Evolutionary conservation across 2,329 filamentous ascomycete genomes (phyloP).

Genomic region (Trichoderma pleuroti): DNA sequence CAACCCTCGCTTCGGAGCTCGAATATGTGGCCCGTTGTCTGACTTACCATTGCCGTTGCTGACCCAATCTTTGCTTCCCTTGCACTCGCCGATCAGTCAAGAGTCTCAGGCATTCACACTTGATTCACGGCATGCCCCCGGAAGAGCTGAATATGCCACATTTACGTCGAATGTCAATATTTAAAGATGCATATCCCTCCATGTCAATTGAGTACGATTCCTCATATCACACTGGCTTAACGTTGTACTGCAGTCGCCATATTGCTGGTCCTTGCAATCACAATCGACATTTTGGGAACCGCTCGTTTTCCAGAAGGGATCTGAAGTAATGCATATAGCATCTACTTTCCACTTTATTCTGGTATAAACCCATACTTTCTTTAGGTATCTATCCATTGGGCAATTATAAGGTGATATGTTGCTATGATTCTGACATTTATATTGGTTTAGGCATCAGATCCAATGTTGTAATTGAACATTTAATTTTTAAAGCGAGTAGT

Average conservation of each 20-base stretch:
- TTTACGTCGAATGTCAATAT: too few relatives aligned
- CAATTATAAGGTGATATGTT: background rate
- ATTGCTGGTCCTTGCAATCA: too few relatives aligned
- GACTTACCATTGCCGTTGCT: background rate
- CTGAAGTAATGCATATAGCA: too few relatives aligned
- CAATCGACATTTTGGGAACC: too few relatives aligned
- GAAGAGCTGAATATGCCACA: background rate
- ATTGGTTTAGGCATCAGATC: background rate
- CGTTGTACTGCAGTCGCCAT: too few relatives aligned
- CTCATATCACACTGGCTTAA: too few relatives aligned
- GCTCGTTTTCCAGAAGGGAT: too few relatives aligned
- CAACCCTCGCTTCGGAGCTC: background rate
- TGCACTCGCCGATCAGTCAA: slow-evolving; percentile 9
- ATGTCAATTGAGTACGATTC: too few relatives aligned
- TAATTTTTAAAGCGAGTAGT: background rate
- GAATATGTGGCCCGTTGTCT: background rate
- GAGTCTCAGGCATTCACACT: background rate
- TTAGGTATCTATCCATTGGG: too few relatives aligned
- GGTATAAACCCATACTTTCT: too few relatives aligned
- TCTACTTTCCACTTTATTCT: too few relatives aligned
- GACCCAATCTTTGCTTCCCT: background rate
- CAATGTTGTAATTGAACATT: background rate
- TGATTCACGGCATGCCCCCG: background rate
- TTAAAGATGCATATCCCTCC: too few relatives aligned
- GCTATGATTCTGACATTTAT: background rate